A percentile compares a stretch with the other conserved stretches of the same genome.
Conservation (phyloP, 2,329 filamentous ascomycete genomes). For the Triangularia verruculosa region DNA sequence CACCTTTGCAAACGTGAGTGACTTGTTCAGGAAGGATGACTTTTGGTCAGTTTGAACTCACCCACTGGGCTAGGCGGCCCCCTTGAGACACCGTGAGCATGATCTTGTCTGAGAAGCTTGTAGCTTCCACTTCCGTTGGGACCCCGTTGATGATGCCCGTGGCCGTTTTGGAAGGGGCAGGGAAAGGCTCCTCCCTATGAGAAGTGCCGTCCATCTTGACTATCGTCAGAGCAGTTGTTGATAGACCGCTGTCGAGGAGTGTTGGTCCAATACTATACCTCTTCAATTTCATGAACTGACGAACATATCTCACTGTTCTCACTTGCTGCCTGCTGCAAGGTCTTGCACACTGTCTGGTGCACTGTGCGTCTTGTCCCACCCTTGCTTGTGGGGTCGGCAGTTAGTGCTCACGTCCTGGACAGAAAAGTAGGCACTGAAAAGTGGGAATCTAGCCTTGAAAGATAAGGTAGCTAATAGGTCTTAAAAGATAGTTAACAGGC, state of each 20-base stretch:
- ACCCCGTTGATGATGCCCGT: constrained; percentile 63
- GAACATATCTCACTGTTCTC: not conserved
- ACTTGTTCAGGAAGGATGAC: not conserved
- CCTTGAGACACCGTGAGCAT: constrained; percentile 84
- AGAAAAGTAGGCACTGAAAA: too few species aligned
- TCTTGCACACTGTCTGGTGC: constrained; percentile 11
- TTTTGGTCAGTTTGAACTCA: constrained; percentile 41
- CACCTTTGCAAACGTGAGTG: constrained; percentile 47
- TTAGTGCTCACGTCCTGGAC: too few species aligned
- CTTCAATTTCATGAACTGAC: not conserved
- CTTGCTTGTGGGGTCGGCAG: not conserved
- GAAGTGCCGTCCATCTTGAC: constrained; percentile 24
- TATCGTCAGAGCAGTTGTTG: not conserved
- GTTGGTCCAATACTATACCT: not conserved
- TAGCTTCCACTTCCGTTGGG: constrained; percentile 67
- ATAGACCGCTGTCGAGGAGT: not conserved
- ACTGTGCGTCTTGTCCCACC: not conserved
- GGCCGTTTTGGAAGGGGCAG: constrained; percentile 59
- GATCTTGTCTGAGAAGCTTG: constrained; percentile 86
- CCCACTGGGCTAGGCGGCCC: constrained; percentile 88
- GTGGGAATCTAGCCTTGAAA: too few species aligned
- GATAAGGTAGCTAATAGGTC: too few species aligned
- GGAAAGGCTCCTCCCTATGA: constrained; percentile 59
- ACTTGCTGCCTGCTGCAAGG: not conserved
- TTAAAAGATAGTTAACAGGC: too few species aligned